Conservation (phyloP, 1,139 yeast species). For the Torulaspora globosa region DNA sequence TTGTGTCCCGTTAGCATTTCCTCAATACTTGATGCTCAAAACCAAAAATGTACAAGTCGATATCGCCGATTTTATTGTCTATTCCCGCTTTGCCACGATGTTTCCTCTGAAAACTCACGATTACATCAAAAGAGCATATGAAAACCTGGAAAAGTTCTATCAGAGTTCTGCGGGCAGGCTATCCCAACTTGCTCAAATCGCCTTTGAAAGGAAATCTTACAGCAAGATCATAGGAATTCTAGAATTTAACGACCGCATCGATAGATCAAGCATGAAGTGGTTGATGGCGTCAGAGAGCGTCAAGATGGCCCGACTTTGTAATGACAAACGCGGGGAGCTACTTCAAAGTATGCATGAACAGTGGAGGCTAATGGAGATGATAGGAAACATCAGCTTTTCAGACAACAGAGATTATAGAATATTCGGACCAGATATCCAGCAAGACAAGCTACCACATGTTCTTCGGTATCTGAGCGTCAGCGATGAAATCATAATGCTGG, state of each 20-base stretch:
- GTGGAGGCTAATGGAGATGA: conserved; percentile 17
- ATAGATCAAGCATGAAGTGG: conserved; percentile 28
- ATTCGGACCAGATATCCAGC: conserved; percentile 13
- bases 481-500: conserved; percentile 18
- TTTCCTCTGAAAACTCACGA: conserved; percentile 38
- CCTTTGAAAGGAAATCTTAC: conserved; percentile 31
- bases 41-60: conserved; percentile 80
- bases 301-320: conserved; percentile 30
- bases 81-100: conserved; percentile 46
- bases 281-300: conserved; percentile 21
- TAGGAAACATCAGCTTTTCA: conserved; percentile 13
- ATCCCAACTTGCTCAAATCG: conserved; percentile 27
- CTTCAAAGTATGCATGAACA: conserved; percentile 17
- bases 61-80: conserved; percentile 57
- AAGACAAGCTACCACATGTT: conserved; percentile 14
- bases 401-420: conserved; percentile 34
- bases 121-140: conserved; percentile 14
- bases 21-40: conserved; percentile 52
- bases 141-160: conserved; percentile 17
- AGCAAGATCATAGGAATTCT: conserved; percentile 34
- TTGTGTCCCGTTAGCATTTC: conserved; percentile 46
- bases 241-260: conserved; percentile 25
- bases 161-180: conserved; percentile 24
- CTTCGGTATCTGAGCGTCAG: conserved; percentile 20
- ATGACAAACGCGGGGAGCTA: conserved; percentile 29